Evolutionary conservation across 31 red algal genomes (phyloP), one percentile per base, ranked within the genome.

Genomic region (Porphyra umbilicalis): DNA sequence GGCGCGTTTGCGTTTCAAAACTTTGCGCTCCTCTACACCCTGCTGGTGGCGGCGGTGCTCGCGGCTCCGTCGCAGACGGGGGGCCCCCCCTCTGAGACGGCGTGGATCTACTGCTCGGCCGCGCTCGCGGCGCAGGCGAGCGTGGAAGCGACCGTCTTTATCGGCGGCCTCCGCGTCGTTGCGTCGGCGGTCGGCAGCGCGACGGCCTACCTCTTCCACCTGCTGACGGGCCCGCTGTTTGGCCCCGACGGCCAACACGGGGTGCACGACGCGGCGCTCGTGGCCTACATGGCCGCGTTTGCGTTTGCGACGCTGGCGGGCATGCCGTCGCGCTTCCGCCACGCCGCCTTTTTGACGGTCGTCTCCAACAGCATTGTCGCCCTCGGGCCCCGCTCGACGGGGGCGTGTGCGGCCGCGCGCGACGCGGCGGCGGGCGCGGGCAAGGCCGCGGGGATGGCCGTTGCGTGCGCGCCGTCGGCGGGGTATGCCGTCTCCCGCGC

Each of bases 111-210:
- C 74, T 77, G 83, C 34, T 88, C 85, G 10, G 91, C 91, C 25
- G 91, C 85, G 16, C 86, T 93, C 34, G 91, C 91, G 30, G 85
- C 91, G 30, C 91, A 93, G 57, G 35, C 88, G 57, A 85, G 82
- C 82, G 91, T 86, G 11, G 91, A 93, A 34, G 83, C 91, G 34
- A 93, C 91, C 0, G 34, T 89, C 38, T 93, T 88, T 75, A 93
- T 93, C 76, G 91, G 91, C 0, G 68, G 76, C 39, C 83, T 93
- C 34, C 91, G 91, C 30, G 91, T 88, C 20, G 76, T 81, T 15
- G 91, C 86, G 32, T 79, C 91, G 3, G 79, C 88, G 7, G 71
- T 80, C 40, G 91, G 91, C 20, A 76, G 81, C 33, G 77, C 77
- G 25, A 79, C 84, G 68, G 85, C 80, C 33, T 93, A 83, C 78